A percentile compares a stretch with the other conserved stretches of the same genome.
phyloP scores from a whole-genome alignment of 1,139 yeast genomes.

The Geotrichum restrictum region DNA sequence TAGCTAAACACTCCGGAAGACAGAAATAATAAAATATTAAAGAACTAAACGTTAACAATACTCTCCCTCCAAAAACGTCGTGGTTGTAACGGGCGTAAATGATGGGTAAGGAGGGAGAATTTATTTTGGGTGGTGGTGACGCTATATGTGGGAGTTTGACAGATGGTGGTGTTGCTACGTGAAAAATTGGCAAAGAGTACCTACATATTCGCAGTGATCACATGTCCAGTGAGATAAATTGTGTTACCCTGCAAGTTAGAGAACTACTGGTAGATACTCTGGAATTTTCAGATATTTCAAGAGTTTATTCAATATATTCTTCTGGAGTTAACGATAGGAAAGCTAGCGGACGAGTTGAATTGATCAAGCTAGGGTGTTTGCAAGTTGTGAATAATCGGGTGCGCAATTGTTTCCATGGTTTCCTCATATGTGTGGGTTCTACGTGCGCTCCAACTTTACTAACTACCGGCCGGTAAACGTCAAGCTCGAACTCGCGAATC shows the following conservation, averaged over 20 bases:
- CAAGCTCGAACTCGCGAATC: too few species aligned
- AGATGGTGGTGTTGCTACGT: background rate
- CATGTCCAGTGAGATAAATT: background rate
- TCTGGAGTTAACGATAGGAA: too few species aligned
- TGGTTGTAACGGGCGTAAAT: slow-evolving; percentile 13
- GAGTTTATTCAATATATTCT: too few species aligned
- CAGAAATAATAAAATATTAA: background rate
- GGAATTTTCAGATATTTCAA: too few species aligned
- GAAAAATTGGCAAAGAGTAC: background rate
- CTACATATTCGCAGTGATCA: slow-evolving; percentile 1
- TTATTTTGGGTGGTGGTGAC: slow-evolving; percentile 7
- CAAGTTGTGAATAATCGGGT: background rate
- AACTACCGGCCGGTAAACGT: background rate
- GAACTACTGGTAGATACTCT: too few species aligned
- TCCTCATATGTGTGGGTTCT: too few species aligned
- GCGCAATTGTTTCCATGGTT: too few species aligned
- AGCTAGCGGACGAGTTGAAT: too few species aligned
- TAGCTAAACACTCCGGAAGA: slow-evolving; percentile 10
- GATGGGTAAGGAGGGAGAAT: slow-evolving; percentile 16
- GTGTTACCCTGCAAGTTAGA: background rate
- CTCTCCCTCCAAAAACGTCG: slow-evolving; percentile 14
- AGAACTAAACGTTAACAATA: slow-evolving; percentile 1
- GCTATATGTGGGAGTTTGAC: background rate
- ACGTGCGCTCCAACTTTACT: too few species aligned
- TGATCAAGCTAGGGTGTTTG: too few species aligned